Percentiles rank a stretch among this genome's conserved stretches.
Conservation (phyloP, 2,329 filamentous ascomycete species). For the Pseudogymnoascus sp. region DNA sequence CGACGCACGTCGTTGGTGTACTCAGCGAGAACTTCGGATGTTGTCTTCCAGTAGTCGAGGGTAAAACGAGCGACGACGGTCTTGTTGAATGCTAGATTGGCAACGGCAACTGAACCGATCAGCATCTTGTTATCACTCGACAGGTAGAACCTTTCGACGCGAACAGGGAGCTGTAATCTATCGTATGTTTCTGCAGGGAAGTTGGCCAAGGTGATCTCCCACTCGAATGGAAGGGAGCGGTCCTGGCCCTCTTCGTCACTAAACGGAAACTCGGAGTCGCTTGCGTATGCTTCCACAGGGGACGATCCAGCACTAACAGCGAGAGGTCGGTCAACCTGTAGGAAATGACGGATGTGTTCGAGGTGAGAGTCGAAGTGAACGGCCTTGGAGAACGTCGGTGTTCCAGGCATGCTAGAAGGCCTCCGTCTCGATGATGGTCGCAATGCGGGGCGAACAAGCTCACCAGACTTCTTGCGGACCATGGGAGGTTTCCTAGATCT, state of each 20-base stretch:
- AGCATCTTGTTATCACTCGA: slow-evolving; percentile 82
- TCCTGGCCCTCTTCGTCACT: slow-evolving; percentile 37
- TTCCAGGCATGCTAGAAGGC: slow-evolving; percentile 95
- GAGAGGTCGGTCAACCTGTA: slow-evolving; percentile 88
- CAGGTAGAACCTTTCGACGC: slow-evolving; percentile 77
- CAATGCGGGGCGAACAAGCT: slow-evolving; percentile 87
- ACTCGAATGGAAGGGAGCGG: slow-evolving; percentile 56
- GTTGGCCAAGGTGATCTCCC: slow-evolving; percentile 79
- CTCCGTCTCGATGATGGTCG: slow-evolving; percentile 68
- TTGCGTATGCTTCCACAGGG: slow-evolving; percentile 79
- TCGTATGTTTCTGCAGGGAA: slow-evolving; percentile 63
- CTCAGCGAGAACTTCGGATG: slow-evolving; percentile 86
- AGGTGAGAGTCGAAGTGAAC: slow-evolving; percentile 98
- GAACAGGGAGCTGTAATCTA: slow-evolving; percentile 59
- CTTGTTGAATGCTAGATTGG: slow-evolving; percentile 87
- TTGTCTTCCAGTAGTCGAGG: slow-evolving; percentile 97
- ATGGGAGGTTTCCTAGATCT: slow-evolving; percentile 71
- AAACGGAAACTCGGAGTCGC: slow-evolving; percentile 86
- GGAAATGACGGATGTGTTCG: slow-evolving; percentile 91
- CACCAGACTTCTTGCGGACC: slow-evolving; percentile 96
- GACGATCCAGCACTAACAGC: slow-evolving; percentile 93
- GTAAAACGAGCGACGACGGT: slow-evolving; percentile 87
- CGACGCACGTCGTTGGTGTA: slow-evolving; percentile 71
- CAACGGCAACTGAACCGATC: slow-evolving; percentile 73
- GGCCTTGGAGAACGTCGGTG: slow-evolving; percentile 88